Evolutionary conservation across 495 filamentous ascomycete species (phyloP).

Genomic region (Tuber magnatum): DNA sequence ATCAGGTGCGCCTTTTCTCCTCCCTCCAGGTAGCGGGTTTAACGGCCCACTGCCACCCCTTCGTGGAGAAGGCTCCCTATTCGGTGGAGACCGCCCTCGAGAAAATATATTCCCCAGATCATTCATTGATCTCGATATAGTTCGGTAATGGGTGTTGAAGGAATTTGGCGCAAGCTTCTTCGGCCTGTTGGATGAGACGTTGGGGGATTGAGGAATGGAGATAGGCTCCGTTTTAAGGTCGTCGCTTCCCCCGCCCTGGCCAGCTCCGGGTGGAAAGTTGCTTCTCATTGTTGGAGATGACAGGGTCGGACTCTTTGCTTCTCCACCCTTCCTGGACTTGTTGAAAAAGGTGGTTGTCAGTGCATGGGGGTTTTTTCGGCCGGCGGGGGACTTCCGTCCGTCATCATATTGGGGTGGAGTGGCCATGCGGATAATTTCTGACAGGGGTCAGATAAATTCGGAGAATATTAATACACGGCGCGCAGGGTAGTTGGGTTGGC

Average conservation of each 20-base stretch:
- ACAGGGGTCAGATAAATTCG: slow-evolving; percentile 23
- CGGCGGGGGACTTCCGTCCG: slow-evolving; percentile 34
- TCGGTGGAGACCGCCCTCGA: slow-evolving; percentile 40
- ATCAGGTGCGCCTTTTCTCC: slow-evolving; percentile 28
- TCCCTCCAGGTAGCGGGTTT: slow-evolving; percentile 37
- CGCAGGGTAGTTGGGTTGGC: slow-evolving; percentile 20
- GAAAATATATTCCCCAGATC: slow-evolving; percentile 41
- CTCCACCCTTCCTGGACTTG: slow-evolving; percentile 35
- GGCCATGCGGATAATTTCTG: slow-evolving; percentile 30
- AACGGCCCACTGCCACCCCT: slow-evolving; percentile 29
- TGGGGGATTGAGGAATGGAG: slow-evolving; percentile 33
- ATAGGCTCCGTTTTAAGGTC: slow-evolving; percentile 37
- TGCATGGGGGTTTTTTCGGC: slow-evolving; percentile 36
- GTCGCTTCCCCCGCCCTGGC: slow-evolving; percentile 23
- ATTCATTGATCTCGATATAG: slow-evolving; percentile 41
- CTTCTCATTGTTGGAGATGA: slow-evolving; percentile 27
- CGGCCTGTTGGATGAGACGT: slow-evolving; percentile 31
- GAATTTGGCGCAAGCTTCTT: slow-evolving; percentile 40
- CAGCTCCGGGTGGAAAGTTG: slow-evolving; percentile 5
- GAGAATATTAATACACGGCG: slow-evolving; percentile 26
- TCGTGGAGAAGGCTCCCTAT: slow-evolving; percentile 34
- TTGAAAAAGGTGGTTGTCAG: slow-evolving; percentile 38
- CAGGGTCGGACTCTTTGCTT: slow-evolving; percentile 36
- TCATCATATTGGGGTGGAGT: slow-evolving; percentile 35
- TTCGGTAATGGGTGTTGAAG: slow-evolving; percentile 41